Base-by-base conservation (phyloP, 148 eudicot genomes). In the Nepenthes mirabilis region DNA sequence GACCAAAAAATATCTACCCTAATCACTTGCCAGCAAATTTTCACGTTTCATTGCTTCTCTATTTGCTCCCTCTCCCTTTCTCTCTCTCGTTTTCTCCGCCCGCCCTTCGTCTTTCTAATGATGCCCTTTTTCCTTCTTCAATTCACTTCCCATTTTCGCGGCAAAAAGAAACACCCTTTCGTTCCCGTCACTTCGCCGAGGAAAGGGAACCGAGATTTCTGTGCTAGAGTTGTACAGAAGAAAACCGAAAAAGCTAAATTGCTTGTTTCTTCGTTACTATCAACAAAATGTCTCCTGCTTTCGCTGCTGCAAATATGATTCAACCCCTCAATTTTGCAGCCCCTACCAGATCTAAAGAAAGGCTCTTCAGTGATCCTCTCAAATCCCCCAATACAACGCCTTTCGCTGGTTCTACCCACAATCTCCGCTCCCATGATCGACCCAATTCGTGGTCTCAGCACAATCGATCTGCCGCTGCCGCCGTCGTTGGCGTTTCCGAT, bases 401-500 rank as follows among this genome's bases (percentile, higher is more conserved):
- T 35, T 86, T 85, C 63, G 37, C 75, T n/a, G 87, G 87, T 53
- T 79, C 82, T 47, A 58, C 57, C 65, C 60, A 40, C 34, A 77
- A 74, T 2, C 70, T 77, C 11, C 66, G 76, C 10, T 35, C 65
- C 48, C 55, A 53, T 3, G 61, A 62, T 13, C 2, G 14, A 5
- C 62, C 76, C 60, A 50, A n/a, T 65, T 45, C 66, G 40, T 53
- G 58, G 5, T 64, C 65, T 33, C 43, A 55, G 14, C 60, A 37
- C 9, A 61, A 64, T 64, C 68, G 80, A 66, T 72, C 77, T 63
- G 66, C 59, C 45, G 6, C 69, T 5, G 74, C 56, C 35, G 0
- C 63, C 34, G 83, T 77, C n/a, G 77, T 77, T 10, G 86, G 79
- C 37, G 78, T 72, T 47, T 71, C 97, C 43, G 84, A 86, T 52